Conservation (phyloP, 305 asterid species). For the Rubia tinctorum region DNA sequence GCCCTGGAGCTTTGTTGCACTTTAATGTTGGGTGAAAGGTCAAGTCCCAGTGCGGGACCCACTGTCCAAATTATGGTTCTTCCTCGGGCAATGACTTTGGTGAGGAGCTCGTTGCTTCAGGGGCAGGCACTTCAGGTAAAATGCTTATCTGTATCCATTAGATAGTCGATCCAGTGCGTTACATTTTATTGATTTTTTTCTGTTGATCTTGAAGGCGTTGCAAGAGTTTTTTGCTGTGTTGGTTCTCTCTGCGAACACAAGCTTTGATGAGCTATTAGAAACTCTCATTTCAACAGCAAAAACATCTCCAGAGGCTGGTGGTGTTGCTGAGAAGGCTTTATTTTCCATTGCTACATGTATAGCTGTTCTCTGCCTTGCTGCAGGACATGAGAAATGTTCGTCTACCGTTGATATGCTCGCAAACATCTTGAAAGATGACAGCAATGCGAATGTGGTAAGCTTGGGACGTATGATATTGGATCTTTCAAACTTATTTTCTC, state of each 20-base stretch:
- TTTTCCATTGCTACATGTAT: conserved; percentile 96
- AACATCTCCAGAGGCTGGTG: conserved; percentile 80
- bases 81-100: conserved; percentile 85
- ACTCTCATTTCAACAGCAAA: conserved; percentile 96
- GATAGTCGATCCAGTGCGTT: conserved; percentile 15
- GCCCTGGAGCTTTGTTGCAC: conserved; percentile 96
- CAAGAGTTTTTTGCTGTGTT: conserved; percentile 84
- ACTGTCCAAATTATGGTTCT: conserved; percentile 94
- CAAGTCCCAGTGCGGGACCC: conserved; percentile 83
- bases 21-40: conserved; percentile 91
- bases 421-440: conserved; percentile 78
- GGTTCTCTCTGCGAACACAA: conserved; percentile 91
- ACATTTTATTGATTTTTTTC: conserved; percentile 22
- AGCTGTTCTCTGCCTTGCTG: conserved; percentile 99
- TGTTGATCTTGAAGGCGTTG: conserved; percentile 63
- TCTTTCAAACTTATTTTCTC: neutral
- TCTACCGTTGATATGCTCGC: conserved; percentile 95
- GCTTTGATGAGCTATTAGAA: conserved; percentile 86
- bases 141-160: conserved; percentile 11
- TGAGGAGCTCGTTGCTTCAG: conserved; percentile 92
- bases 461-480: neutral
- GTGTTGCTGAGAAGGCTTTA: conserved; percentile 94
- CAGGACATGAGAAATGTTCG: conserved; percentile 72
- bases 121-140: conserved; percentile 99
- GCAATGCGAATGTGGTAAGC: conserved; percentile 77